Conservation (phyloP, 345 rosid genomes). For the Draba incana region DNA sequence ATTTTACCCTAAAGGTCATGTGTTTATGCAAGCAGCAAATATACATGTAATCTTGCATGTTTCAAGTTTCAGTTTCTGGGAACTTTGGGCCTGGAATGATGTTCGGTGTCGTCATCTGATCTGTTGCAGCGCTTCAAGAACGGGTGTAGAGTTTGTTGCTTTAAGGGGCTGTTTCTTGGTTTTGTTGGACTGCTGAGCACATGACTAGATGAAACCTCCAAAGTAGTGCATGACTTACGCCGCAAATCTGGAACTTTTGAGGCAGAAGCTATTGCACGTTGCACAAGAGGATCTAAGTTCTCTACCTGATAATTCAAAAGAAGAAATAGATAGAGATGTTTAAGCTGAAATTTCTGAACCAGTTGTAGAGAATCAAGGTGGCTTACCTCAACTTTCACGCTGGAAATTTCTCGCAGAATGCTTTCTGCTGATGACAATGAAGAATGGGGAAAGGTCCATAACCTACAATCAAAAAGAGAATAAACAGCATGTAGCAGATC, state of each 20-base stretch:
- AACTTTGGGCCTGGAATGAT: constrained; percentile 47
- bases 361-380: constrained; percentile 1
- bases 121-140: constrained; percentile 67
- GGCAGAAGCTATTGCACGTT: constrained; percentile 73
- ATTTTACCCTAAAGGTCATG: neutral
- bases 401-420: constrained; percentile 49
- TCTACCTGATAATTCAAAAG: constrained; percentile 54
- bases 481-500: neutral
- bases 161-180: too few species aligned
- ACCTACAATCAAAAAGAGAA: constrained; percentile 49
- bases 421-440: constrained; percentile 72
- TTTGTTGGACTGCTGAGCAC: too few species aligned
- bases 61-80: constrained; percentile 46
- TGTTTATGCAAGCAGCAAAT: neutral
- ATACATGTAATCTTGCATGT: neutral
- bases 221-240: constrained; percentile 52
- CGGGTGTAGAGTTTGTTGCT: constrained; percentile 68
- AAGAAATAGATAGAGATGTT: neutral
- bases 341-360: constrained; percentile 1
- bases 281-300: constrained; percentile 77
- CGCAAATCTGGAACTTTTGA: constrained; percentile 68
- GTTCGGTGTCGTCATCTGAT: constrained; percentile 47
- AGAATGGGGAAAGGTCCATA: constrained; percentile 78
- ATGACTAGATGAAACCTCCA: too few species aligned
- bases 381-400: constrained; percentile 65